A percentile compares a stretch with the other conserved stretches of the same genome.
These are phyloP conservation scores for Theobroma grandiflorum DNA, from an alignment of 441 rosid species.

Conservation along the genomic window DNA sequence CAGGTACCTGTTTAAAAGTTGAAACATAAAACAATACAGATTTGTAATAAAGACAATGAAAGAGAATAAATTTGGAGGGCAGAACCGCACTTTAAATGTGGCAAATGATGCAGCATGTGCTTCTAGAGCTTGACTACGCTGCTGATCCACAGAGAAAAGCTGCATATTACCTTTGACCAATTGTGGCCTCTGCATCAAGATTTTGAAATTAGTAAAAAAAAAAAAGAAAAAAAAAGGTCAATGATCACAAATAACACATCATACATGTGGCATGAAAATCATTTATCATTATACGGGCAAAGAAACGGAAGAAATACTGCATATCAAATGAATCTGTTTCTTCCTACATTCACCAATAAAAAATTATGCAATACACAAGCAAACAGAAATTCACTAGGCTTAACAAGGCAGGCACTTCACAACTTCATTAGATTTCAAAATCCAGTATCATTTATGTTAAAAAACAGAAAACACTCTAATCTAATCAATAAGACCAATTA, in stretches of 20 bases:
- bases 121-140: constrained; percentile 99
- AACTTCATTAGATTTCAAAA: not conserved
- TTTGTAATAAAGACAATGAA: not conserved
- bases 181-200: constrained; percentile 72
- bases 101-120: constrained; percentile 99
- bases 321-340: not conserved
- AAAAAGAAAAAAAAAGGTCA: not conserved
- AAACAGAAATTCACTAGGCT: not conserved
- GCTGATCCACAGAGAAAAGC: constrained; percentile 95
- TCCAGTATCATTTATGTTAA: not conserved
- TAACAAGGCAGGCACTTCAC: not conserved
- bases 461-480: not conserved
- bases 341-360: not conserved
- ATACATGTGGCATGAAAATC: not conserved
- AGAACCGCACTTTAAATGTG: constrained; percentile 64
- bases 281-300: not conserved
- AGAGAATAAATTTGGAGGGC: not conserved
- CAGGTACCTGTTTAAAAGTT: constrained; percentile 68
- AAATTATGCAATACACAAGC: not conserved
- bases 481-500: not conserved
- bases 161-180: constrained; percentile 98
- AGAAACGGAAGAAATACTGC: not conserved
- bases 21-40: not conserved
- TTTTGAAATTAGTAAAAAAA: not conserved
- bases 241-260: not conserved